Evolutionary conservation across 768 basidiomycete genomes (phyloP).

Genomic region (Naematelia aurantialba): DNA sequence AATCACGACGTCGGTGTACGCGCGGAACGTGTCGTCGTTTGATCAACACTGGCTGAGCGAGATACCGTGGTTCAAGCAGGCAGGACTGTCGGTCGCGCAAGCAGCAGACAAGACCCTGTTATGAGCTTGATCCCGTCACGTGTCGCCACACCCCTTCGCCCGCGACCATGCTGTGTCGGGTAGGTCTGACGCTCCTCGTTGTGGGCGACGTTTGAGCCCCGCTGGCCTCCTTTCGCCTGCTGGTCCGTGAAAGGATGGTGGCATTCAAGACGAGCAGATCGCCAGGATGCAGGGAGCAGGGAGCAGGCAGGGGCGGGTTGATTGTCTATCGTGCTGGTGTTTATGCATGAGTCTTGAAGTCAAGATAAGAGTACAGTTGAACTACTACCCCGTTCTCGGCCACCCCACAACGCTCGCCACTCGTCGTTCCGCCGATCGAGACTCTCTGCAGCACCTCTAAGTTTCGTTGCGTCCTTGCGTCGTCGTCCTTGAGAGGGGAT

Average conservation of each 20-base stretch:
- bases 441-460: no score
- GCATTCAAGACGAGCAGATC: not conserved
- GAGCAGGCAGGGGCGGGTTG: not conserved
- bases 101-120: not conserved
- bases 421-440: not conserved
- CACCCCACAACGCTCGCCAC: not conserved
- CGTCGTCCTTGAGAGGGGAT: no score
- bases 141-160: no score
- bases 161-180: no score
- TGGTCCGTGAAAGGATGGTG: not conserved
- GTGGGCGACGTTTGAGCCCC: not conserved
- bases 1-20: slow-evolving; percentile 63
- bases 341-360: not conserved
- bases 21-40: slow-evolving; percentile 82
- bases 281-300: not conserved
- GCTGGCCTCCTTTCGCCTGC: not conserved
- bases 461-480: no score
- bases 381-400: not conserved
- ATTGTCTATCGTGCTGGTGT: not conserved
- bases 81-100: slow-evolving; percentile 9
- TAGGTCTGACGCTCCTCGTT: no score
- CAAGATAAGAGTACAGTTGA: no score
- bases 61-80: slow-evolving; percentile 32
- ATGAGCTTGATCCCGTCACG: no score
- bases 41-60: slow-evolving; percentile 58